Conservation (phyloP, 2,329 filamentous ascomycete species). For the Pseudogymnoascus sp. region DNA sequence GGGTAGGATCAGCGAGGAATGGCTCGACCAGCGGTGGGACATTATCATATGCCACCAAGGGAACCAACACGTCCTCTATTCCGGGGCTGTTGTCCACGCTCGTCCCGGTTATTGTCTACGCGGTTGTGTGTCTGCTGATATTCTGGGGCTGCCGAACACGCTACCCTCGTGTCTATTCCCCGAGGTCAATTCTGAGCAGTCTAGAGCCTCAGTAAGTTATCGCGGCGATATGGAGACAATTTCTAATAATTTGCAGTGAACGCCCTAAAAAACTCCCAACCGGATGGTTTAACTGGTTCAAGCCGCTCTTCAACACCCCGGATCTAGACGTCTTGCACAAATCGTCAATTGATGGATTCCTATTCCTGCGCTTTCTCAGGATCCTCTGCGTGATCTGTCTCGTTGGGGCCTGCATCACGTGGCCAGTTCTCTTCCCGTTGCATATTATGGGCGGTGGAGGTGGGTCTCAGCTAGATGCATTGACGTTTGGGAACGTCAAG, state of each 20-base stretch:
- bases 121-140: constrained; percentile 39
- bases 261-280: constrained; percentile 22
- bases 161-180: constrained; percentile 45
- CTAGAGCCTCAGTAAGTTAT: constrained; percentile 39
- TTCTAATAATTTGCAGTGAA: constrained; percentile 22
- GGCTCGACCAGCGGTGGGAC: constrained; percentile 25
- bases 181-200: constrained; percentile 42
- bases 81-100: constrained; percentile 41
- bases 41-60: constrained; percentile 26
- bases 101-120: constrained; percentile 41
- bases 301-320: constrained; percentile 26
- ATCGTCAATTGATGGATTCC: constrained; percentile 56
- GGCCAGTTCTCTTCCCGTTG: constrained; percentile 56
- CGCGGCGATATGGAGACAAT: neutral
- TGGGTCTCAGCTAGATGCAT: constrained; percentile 45
- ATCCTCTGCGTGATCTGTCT: constrained; percentile 51
- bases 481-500: constrained; percentile 51
- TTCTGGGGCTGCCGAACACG: constrained; percentile 43
- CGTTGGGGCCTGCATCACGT: constrained; percentile 52
- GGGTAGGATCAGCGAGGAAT: constrained; percentile 37
- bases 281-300: constrained; percentile 30
- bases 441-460: constrained; percentile 51
- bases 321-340: constrained; percentile 46
- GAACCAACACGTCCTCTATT: constrained; percentile 34
- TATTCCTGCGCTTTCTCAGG: constrained; percentile 58